These are phyloP conservation scores for Suhomyces faveliae DNA, from an alignment of 805 yeast genomes.

Conservation along the genomic window DNA sequence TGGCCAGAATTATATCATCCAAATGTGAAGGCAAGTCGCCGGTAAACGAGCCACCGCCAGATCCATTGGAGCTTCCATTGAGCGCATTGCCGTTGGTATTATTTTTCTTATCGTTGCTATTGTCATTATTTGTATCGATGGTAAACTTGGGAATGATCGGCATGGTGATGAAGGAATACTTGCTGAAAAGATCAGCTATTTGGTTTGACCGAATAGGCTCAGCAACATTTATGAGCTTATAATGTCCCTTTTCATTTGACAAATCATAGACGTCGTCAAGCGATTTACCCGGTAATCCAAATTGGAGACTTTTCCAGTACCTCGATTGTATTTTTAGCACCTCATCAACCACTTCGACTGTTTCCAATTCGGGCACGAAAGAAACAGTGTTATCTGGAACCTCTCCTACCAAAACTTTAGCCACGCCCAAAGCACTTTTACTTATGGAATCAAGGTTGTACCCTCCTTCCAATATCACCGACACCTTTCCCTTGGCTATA, in stretches of 20 bases:
- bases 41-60: constrained; percentile 19
- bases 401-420: constrained; percentile 89
- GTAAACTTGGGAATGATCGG: constrained; percentile 52
- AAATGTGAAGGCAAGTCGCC: constrained; percentile 47
- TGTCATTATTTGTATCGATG: constrained; percentile 17
- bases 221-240: constrained; percentile 51
- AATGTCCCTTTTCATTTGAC: constrained; percentile 21
- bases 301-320: constrained; percentile 83
- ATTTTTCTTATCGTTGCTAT: constrained; percentile 11
- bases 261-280: constrained; percentile 42
- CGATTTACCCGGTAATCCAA: constrained; percentile 51
- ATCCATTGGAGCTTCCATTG: not conserved
- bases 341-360: constrained; percentile 76
- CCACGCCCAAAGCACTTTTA: constrained; percentile 85
- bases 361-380: constrained; percentile 67
- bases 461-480: constrained; percentile 95
- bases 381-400: constrained; percentile 81
- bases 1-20: constrained; percentile 67
- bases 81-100: not conserved
- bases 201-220: constrained; percentile 79
- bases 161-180: constrained; percentile 59
- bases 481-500: constrained; percentile 82
- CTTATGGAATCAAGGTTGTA: constrained; percentile 91
- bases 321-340: constrained; percentile 78
- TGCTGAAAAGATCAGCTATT: constrained; percentile 51